Conservation (phyloP, 257 asterid species). For the Solanum clarkiae region DNA sequence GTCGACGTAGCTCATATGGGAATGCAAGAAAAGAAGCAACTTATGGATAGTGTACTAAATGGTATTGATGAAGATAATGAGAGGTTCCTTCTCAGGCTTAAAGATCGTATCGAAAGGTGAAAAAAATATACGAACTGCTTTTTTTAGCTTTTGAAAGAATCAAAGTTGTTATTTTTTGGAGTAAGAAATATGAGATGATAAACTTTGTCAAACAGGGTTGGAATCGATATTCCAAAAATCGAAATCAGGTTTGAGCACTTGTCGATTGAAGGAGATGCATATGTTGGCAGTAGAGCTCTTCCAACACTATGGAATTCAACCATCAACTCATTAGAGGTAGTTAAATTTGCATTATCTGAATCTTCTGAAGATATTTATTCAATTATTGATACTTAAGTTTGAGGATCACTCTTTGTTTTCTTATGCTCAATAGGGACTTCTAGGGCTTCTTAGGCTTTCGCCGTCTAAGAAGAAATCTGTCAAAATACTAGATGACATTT, state of each 20-base stretch:
- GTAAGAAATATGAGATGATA: neutral
- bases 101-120: constrained; percentile 59
- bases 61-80: constrained; percentile 71
- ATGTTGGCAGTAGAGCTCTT: constrained; percentile 67
- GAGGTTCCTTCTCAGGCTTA: constrained; percentile 40
- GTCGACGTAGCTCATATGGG: constrained; percentile 53
- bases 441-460: constrained; percentile 35
- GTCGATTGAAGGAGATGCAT: constrained; percentile 64
- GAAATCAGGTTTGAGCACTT: constrained; percentile 57
- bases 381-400: neutral
- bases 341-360: neutral
- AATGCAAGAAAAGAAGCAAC: constrained; percentile 44
- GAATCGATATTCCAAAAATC: constrained; percentile 44
- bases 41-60: constrained; percentile 47
- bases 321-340: constrained; percentile 53
- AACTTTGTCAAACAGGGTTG: constrained; percentile 37
- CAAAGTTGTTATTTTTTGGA: neutral
- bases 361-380: neutral
- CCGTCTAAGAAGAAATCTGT: constrained; percentile 53
- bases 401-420: neutral
- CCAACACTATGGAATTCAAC: constrained; percentile 65
- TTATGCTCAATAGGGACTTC: constrained; percentile 32
- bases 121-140: neutral
- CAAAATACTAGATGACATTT: constrained; percentile 61
- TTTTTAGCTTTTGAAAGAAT: neutral